phyloP scores from a whole-genome alignment of 257 asterid genomes.

The Solanum appendiculatum region DNA sequence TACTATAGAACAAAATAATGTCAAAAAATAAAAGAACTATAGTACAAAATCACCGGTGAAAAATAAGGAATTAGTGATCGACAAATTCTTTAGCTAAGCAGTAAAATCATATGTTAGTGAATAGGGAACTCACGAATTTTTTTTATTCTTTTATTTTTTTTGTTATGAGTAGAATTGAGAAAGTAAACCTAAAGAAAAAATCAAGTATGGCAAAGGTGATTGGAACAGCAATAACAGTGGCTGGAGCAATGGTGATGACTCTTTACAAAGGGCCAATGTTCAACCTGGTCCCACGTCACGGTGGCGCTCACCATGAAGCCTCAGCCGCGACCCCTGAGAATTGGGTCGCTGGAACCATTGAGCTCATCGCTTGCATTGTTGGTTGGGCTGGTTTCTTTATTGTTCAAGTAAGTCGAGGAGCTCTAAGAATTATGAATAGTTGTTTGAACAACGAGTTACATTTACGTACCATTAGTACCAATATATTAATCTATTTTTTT shows the following conservation, averaged over 20 bases:
- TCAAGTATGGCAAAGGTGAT: conserved; percentile 65
- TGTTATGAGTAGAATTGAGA: conserved; percentile 49
- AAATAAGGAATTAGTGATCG: not conserved
- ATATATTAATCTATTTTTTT: not conserved
- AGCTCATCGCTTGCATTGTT: conserved; percentile 44
- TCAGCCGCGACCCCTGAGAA: conserved; percentile 32
- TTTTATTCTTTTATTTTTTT: not conserved
- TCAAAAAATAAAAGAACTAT: not conserved
- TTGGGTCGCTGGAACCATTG: conserved; percentile 63
- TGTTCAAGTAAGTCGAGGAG: conserved; percentile 34
- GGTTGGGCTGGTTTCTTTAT: conserved; percentile 88
- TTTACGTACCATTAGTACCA: too few species aligned
- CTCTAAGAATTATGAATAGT: too few species aligned
- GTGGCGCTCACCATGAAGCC: conserved; percentile 22
- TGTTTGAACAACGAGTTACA: not conserved
- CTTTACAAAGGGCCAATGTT: conserved; percentile 74
- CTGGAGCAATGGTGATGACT: conserved; percentile 92
- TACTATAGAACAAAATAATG: not conserved
- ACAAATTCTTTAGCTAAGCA: not conserved
- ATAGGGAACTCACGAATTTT: not conserved
- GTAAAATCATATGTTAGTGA: not conserved
- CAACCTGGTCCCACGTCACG: conserved; percentile 36
- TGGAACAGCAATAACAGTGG: conserved; percentile 67
- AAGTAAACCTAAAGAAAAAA: conserved; percentile 36
- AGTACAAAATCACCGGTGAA: not conserved